Base-by-base conservation (phyloP, 805 yeast species). In the Cephaloascus albidus region DNA sequence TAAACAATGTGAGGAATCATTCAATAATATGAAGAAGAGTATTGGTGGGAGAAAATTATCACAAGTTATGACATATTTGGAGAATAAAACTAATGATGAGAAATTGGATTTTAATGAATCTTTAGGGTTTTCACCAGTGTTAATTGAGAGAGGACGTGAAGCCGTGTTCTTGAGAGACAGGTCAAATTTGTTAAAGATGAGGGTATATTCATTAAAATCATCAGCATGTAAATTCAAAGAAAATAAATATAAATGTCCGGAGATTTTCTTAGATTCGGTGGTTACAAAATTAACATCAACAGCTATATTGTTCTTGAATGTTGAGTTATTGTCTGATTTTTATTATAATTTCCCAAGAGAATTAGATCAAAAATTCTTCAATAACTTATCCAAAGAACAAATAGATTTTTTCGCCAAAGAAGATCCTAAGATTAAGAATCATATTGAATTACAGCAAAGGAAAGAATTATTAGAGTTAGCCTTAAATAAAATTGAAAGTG, bases 311-410 rank as follows among this genome's bases (percentile, higher is more conserved):
- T 93, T 93, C 52, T 64, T 93, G 55, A 93, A 93, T 54, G 97
- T 94, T 40, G 99, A 93, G 60, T 66, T 93, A 40, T 66, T 93
- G 45, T 84, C 95, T 48, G 98, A 94, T 60, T 93, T 93, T 54
- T 94, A 90, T 56, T 93, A 94, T 59, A 87, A 88, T 50, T 90
- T 93, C 60, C 97, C 99, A 2, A 73, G 97, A 43, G 97, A 88
- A 58, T 69, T 93, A 45, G 99, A 93, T 57, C 68, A 69, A 38
- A 78, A 78, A 46, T 72, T 93, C 40, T 79, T 81, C 37, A 67
- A 70, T 43, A 70, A 71, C 33, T 64, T 93, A 52, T 66, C 76
- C 6, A 70, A 72, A 38, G 94, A 86, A 39, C 94, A 89, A 53
- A 72, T 93, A 38, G 97, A 89, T 52, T 62, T 63, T 43, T 86